These are phyloP conservation scores for Phytophthora brassicae DNA, from an alignment of 352 stramenopile genomes.

Conservation along the genomic window DNA sequence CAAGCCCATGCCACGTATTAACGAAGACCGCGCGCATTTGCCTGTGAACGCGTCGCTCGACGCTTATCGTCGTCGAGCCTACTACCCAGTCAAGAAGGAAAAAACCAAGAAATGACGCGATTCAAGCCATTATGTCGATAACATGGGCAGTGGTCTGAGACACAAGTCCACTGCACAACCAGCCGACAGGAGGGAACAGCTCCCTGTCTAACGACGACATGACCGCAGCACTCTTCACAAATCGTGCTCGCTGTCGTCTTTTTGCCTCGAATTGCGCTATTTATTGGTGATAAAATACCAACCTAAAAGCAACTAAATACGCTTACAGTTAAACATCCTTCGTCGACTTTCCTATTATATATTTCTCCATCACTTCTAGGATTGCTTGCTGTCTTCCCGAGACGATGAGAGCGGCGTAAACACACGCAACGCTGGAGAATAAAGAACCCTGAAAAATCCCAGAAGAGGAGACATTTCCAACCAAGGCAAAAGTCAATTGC, in stretches of 20 bases:
- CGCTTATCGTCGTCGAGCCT: constrained; percentile 42
- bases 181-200: not conserved
- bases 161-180: too few species aligned
- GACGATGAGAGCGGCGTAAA: constrained; percentile 2
- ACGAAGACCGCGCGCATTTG: constrained; percentile 28
- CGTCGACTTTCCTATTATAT: too few species aligned
- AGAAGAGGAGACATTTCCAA: not conserved
- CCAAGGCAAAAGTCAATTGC: too few species aligned
- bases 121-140: constrained; percentile 1
- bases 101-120: constrained; percentile 33
- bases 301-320: constrained; percentile 24
- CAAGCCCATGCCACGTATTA: constrained; percentile 31
- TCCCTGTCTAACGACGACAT: not conserved
- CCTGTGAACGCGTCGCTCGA: constrained; percentile 29
- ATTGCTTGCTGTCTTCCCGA: not conserved
- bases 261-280: constrained; percentile 28
- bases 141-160: not conserved
- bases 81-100: constrained; percentile 39
- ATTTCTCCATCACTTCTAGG: not conserved
- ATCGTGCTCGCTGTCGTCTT: not conserved
- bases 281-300: constrained; percentile 27
- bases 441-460: constrained; percentile 5
- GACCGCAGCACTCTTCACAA: not conserved
- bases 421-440: constrained; percentile 6
- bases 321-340: not conserved